phyloP scores from a whole-genome alignment of 495 filamentous ascomycete species.

The Talaromyces adpressus region DNA sequence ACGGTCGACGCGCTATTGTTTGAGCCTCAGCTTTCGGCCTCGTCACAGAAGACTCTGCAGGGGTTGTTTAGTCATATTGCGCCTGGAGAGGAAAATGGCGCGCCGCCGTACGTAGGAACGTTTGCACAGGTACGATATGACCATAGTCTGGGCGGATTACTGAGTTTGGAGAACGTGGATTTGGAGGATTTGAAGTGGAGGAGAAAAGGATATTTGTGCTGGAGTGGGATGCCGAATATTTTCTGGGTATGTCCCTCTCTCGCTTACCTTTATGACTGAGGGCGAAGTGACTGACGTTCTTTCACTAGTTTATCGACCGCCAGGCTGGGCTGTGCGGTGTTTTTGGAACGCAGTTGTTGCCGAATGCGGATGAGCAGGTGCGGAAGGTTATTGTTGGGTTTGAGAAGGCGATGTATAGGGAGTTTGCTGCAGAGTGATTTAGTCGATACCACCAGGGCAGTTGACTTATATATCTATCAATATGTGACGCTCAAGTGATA shows the following conservation, averaged over 20 bases:
- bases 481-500: neutral
- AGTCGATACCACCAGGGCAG: neutral
- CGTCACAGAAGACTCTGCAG: conserved; percentile 11
- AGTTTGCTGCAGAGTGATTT: neutral
- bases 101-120: conserved; percentile 6
- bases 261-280: neutral
- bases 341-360: conserved; percentile 50
- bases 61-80: conserved; percentile 6
- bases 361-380: conserved; percentile 29
- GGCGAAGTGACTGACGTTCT: neutral
- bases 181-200: conserved; percentile 21
- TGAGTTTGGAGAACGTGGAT: conserved; percentile 14
- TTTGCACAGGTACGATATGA: neutral
- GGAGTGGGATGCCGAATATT: conserved; percentile 21
- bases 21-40: conserved; percentile 27
- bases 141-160: conserved; percentile 12
- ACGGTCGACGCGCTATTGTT: conserved; percentile 38
- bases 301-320: conserved; percentile 49
- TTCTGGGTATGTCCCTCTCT: conserved; percentile 14
- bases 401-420: neutral
- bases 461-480: neutral
- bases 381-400: neutral
- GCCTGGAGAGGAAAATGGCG: neutral
- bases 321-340: conserved; percentile 53
- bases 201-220: conserved; percentile 13